Evolutionary conservation across 2,329 filamentous ascomycete genomes (phyloP).

Genomic region (Fusarium sp.): DNA sequence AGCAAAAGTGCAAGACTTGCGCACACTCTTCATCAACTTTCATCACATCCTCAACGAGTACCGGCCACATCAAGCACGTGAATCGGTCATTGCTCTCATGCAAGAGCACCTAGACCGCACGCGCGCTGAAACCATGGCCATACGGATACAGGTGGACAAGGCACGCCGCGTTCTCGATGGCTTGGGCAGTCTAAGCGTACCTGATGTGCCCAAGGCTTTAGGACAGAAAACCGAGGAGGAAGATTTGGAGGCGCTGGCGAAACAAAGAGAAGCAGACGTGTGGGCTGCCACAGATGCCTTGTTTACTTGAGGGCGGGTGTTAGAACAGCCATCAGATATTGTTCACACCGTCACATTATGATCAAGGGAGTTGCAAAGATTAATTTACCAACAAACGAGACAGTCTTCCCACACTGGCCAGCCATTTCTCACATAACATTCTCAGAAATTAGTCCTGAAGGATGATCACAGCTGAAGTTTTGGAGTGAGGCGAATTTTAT

Average conservation of each 20-base stretch:
- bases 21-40: constrained; percentile 87
- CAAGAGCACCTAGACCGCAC: constrained; percentile 81
- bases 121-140: constrained; percentile 75
- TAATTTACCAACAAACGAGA: not conserved
- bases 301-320: constrained; percentile 44
- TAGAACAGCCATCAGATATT: not conserved
- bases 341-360: not conserved
- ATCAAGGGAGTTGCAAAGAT: not conserved
- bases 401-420: not conserved
- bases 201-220: constrained; percentile 30
- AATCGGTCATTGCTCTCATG: constrained; percentile 88
- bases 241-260: constrained; percentile 23
- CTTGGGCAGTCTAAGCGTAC: constrained; percentile 63
- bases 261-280: constrained; percentile 46
- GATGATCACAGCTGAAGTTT: not conserved
- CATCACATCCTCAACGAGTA: constrained; percentile 96
- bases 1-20: constrained; percentile 79
- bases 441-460: not conserved
- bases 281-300: constrained; percentile 56
- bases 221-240: constrained; percentile 31
- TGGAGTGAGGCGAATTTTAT: not conserved
- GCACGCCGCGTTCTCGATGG: constrained; percentile 78
- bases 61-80: constrained; percentile 88
- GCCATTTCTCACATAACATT: not conserved
- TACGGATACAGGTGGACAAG: constrained; percentile 74